Evolutionary conservation across 805 yeast species (phyloP), one percentile per base, ranked within the genome.

Genomic region (Lachancea quebecensis): DNA sequence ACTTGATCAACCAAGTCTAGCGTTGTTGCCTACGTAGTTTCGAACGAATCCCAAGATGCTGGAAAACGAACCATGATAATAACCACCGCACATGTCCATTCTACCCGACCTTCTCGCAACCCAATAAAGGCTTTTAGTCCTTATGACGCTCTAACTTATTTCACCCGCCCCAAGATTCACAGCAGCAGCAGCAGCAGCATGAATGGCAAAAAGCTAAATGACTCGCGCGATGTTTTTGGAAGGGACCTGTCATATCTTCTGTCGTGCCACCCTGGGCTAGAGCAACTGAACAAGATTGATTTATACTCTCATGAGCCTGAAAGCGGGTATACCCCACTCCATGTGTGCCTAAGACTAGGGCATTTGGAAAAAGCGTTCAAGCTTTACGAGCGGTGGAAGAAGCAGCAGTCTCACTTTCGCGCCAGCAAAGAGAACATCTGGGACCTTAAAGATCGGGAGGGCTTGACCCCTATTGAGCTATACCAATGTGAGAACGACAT

Each of bases 321-420:
- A 62, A 86, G 78, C 57, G 84, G 87, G 1, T 89, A 95, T 83
- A 84, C 85, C 36, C 78, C 87, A 21, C 68, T 90, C 27, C 96
- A 90, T 61, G 75, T 79, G 48, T 78, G 88, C 3, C 66, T 64
- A 32, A 56, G 47, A 39, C 41, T 39, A 16, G 66, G 72, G 49
- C 41, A 62, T 55, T 34, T 44, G 12, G 43, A 58, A 44, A 55
- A 69, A 55, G 51, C 62, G 9, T 62, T 57, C 39, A 44, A 50
- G 35, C 41, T 62, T n/a, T 57, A 55, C 45, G 54, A 54, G 39
- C 44, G 44, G 12, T 62, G 64, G 61, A 60, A 57, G 44, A 29
- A 4, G 18, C 33, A 32, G 15, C 42, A 38, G 14, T n/a, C 43
- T 21, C 59, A 54, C 33, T 40, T 31, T 28, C 49, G 46, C 30